Percentiles rank a stretch among this genome's conserved stretches.
Conservation (phyloP, 1,284 basidiomycete genomes). For the Takashimella koratensis region DNA sequence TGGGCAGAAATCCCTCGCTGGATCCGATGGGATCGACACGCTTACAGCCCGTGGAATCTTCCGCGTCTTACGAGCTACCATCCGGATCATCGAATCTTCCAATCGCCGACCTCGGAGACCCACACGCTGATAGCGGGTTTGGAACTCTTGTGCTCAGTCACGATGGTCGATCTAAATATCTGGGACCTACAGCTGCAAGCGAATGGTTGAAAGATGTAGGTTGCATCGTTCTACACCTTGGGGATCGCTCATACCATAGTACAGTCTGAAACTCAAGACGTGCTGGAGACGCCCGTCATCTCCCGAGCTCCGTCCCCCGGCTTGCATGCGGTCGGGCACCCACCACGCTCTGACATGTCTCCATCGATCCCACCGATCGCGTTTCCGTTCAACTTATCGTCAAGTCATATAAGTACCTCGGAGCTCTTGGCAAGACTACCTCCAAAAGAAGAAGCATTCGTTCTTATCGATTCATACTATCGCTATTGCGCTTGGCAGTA, state of each 20-base stretch:
- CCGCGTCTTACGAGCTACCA: no score
- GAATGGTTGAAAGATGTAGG: conserved; percentile 14
- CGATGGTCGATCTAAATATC: conserved; percentile 7
- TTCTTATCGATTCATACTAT: conserved; percentile 32
- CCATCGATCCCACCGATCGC: not conserved
- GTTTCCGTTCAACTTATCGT: not conserved
- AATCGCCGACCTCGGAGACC: not conserved
- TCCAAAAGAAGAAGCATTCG: conserved; percentile 23
- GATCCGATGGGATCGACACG: no score
- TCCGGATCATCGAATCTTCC: no score
- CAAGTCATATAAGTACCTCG: not conserved
- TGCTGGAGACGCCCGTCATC: not conserved
- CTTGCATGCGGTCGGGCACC: not conserved
- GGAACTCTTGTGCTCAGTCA: conserved; percentile 28
- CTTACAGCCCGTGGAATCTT: no score
- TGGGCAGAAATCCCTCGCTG: no score
- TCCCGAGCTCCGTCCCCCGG: not conserved
- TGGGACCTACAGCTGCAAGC: conserved; percentile 12
- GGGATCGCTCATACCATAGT: not conserved
- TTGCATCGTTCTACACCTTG: not conserved
- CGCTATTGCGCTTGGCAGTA: conserved; percentile 34
- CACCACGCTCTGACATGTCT: not conserved
- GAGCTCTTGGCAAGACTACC: conserved; percentile 16
- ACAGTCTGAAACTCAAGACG: not conserved
- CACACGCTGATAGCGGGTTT: conserved; percentile 5